Base-by-base conservation (phyloP, 1,284 basidiomycete species). In the Xerocomus nothofagi region DNA sequence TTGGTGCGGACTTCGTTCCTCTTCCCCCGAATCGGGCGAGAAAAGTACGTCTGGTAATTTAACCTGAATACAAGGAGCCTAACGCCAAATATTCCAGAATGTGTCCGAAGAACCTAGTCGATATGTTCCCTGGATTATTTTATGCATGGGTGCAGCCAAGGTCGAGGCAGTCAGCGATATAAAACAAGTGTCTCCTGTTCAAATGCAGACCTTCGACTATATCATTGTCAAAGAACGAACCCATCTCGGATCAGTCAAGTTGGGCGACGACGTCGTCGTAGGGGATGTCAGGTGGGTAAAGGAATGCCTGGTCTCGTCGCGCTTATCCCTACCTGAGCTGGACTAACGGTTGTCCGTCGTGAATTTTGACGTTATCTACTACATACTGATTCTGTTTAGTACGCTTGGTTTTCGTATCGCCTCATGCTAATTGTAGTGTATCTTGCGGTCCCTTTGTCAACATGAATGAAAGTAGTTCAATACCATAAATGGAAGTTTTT, bases 231-330 rank as follows among this genome's bases (percentile, higher is more conserved):
- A 81, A 53, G 79, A 86, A 38, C 62, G 67, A 15, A 46, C 61
- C 4, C 61, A 71, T 5, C 54, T 66, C 10, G 55, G 65, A 4
- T 60, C 63, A 14, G 18, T 50, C 39, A 58, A 63, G 34, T 56
- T 67, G 30, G 54, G 66, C 8, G 60, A 62, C 39, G 64, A 58
- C 6, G 70, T 58, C 26, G 65, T 65, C 21, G 65, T 74, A 27
- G 79, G 80, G 6, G 71, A 78, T 50, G 80, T 88, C 62, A 64
- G 67, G 20, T 93, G 91, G 91, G 78, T 94, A 39, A 94, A 93
- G 67, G 81, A 91, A 44, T 90, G 88, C 59, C 71, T 94, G 33
- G 79, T 90, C 31, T 63, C 64, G 32, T 63, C 63, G n/a, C 65
- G 68, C 14, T 38, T 67, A n/a, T 47, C 43, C 10, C 21, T 14